phyloP scores from a whole-genome alignment of 176 grass and related monocot species.

The Rhipidocladum racemiflorum region DNA sequence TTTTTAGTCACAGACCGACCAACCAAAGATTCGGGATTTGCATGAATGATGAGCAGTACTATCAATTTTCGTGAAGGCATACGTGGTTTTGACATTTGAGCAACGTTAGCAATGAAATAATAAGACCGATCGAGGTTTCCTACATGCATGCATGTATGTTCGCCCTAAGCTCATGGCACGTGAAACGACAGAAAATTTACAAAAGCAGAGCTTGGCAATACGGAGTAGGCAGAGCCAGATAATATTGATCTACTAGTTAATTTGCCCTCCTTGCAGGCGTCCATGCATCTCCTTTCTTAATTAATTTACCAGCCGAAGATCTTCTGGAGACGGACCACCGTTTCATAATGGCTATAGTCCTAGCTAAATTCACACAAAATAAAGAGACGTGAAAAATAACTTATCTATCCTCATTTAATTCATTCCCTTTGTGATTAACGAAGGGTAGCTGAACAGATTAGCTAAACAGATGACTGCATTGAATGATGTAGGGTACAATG shows the following conservation, averaged over 20 bases:
- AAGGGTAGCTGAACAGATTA: no score
- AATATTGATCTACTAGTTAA: background rate
- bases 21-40: constrained; percentile 18
- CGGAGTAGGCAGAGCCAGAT: background rate
- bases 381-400: no score
- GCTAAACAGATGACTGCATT: no score
- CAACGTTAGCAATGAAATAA: background rate
- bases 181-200: background rate
- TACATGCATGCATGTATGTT: background rate
- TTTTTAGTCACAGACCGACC: background rate
- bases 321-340: no score
- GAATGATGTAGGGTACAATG: no score
- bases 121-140: no score
- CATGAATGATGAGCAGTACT: background rate
- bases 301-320: background rate
- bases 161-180: background rate
- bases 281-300: background rate
- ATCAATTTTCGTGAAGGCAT: background rate
- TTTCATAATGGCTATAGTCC: no score
- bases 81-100: background rate
- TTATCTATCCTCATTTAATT: no score
- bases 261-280: background rate
- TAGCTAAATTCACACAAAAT: no score
- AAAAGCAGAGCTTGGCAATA: background rate
- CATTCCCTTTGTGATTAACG: no score